Conservation (phyloP, 305 asterid genomes). For the Fraxinus dipetala region DNA sequence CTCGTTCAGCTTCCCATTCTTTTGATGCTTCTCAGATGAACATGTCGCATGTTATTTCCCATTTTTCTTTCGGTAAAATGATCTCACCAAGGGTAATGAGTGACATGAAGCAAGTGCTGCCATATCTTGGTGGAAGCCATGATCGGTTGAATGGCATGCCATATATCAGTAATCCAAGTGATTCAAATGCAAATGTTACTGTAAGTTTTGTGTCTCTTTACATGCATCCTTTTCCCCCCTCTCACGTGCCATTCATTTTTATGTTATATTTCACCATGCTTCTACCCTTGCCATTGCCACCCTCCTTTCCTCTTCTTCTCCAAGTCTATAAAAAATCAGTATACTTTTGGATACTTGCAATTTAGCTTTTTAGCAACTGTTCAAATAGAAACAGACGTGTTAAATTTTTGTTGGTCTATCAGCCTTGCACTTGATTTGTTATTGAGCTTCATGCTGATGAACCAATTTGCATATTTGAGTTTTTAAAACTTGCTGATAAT, state of each 20-base stretch:
- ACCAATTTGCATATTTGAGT: constrained; percentile 8
- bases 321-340: background rate
- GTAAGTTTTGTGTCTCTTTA: constrained; percentile 46
- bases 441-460: constrained; percentile 12
- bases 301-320: background rate
- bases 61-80: constrained; percentile 80
- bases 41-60: constrained; percentile 85
- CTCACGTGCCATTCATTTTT: background rate
- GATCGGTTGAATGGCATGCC: constrained; percentile 71
- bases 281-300: background rate
- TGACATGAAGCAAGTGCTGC: constrained; percentile 69
- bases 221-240: constrained; percentile 6
- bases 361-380: background rate
- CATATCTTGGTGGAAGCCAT: constrained; percentile 76
- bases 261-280: background rate
- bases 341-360: background rate
- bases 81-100: constrained; percentile 65
- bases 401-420: background rate
- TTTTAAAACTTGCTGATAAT: constrained; percentile 9
- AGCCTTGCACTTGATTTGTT: background rate
- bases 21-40: constrained; percentile 96
- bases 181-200: constrained; percentile 84
- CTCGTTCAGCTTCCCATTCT: constrained; percentile 88
- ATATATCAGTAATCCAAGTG: constrained; percentile 81
- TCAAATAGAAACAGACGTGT: background rate